Evolutionary conservation across 345 rosid genomes (phyloP).

Genomic region (Citrus hindsii): DNA sequence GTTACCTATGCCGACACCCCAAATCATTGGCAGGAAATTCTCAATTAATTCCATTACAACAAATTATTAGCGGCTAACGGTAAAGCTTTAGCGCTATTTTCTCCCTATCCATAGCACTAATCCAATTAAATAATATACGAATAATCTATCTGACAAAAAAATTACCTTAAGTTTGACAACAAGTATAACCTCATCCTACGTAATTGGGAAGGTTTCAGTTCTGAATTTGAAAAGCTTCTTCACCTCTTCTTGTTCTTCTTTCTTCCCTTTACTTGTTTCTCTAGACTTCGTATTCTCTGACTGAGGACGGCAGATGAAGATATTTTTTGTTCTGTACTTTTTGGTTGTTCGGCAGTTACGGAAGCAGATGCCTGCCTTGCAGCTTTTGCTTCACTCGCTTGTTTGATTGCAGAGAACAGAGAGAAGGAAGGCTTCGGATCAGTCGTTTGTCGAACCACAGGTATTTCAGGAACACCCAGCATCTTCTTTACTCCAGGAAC

Average conservation of each 20-base stretch:
- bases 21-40: neutral
- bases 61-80: neutral
- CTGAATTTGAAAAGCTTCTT: constrained; percentile 7
- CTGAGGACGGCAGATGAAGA: constrained; percentile 52
- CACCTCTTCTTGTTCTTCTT: constrained; percentile 74
- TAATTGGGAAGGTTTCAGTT: neutral
- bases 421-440: constrained; percentile 40
- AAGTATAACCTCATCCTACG: neutral
- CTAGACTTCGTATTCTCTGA: constrained; percentile 68
- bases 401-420: constrained; percentile 56
- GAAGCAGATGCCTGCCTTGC: constrained; percentile 19
- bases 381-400: constrained; percentile 30
- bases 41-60: neutral
- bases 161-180: neutral
- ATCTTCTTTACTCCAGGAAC: constrained; percentile 63
- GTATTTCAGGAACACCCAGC: constrained; percentile 60
- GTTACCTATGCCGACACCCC: neutral
- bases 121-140: neutral
- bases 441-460: constrained; percentile 28
- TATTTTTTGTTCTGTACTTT: constrained; percentile 31
- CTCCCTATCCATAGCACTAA: neutral
- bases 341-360: constrained; percentile 32
- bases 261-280: constrained; percentile 76
- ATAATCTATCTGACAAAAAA: neutral
- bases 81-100: neutral